Percentiles rank a stretch among this genome's conserved stretches.
phyloP scores from a whole-genome alignment of 1,284 basidiomycete genomes.

The Cutaneotrichosporon mucoides region DNA sequence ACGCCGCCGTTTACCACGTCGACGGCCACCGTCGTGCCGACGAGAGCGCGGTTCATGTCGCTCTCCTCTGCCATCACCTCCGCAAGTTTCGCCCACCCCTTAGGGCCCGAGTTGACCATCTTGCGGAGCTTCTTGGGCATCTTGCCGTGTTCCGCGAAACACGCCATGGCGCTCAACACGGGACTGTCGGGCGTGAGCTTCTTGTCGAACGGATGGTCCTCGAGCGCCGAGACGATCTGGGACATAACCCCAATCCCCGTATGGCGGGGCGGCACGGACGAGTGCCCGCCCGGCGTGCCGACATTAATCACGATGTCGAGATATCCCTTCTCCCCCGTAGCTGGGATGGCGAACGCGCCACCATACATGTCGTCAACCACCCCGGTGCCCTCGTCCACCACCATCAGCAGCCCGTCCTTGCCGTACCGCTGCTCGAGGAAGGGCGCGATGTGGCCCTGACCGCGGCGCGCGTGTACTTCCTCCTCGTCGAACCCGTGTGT shows the following conservation, averaged over 20 bases:
- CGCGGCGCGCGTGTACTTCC: slow-evolving; percentile 44
- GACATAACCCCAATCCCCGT: slow-evolving; percentile 52
- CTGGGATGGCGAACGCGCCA: slow-evolving; percentile 38
- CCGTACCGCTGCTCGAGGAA: slow-evolving; percentile 47
- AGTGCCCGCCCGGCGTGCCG: slow-evolving; percentile 49
- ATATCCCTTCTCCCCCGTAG: slow-evolving; percentile 46
- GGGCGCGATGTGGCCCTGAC: slow-evolving; percentile 45
- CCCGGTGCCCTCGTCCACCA: slow-evolving; percentile 47
- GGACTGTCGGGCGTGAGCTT: slow-evolving; percentile 47
- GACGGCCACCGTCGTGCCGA: slow-evolving; percentile 42
- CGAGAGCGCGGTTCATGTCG: slow-evolving; percentile 12
- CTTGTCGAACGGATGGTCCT: slow-evolving; percentile 46
- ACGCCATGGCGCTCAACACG: slow-evolving; percentile 48
- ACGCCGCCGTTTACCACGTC: slow-evolving; percentile 44
- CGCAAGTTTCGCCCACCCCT: slow-evolving; percentile 46
- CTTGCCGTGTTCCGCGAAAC: slow-evolving; percentile 45
- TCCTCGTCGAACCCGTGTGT: slow-evolving; percentile 47
- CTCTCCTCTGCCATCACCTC: neutral
- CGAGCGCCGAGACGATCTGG: slow-evolving; percentile 45
- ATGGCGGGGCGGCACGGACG: slow-evolving; percentile 50
- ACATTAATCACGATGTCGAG: slow-evolving; percentile 44
- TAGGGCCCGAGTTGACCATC: slow-evolving; percentile 23
- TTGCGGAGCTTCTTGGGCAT: slow-evolving; percentile 39
- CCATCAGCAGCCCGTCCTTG: slow-evolving; percentile 43
- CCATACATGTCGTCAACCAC: slow-evolving; percentile 39